Conservation (phyloP, 768 basidiomycete species). For the Mycena sanguinolenta region DNA sequence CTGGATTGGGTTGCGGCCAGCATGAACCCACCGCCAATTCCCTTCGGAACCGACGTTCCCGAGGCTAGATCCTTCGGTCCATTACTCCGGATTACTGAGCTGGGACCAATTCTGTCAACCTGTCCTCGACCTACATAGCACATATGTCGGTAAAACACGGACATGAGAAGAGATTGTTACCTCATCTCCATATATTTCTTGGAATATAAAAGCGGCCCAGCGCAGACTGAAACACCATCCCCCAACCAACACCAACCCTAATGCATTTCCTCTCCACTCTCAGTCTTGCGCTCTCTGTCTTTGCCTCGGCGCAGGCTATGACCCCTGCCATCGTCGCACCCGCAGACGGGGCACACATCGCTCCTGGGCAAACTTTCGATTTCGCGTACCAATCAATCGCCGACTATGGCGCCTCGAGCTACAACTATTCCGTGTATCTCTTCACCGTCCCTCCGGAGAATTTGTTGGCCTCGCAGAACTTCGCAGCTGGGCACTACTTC, state of each 20-base stretch:
- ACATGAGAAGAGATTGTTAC: neutral
- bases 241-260: neutral
- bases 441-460: slow-evolving; percentile 45
- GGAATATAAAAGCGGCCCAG: neutral
- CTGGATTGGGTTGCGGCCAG: neutral
- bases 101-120: neutral
- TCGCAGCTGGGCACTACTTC: slow-evolving; percentile 57
- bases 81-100: neutral
- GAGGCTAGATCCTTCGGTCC: neutral
- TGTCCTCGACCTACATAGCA: neutral
- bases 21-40: neutral
- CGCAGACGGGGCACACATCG: slow-evolving; percentile 47
- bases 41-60: neutral
- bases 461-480: slow-evolving; percentile 43
- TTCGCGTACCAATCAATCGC: slow-evolving; percentile 55
- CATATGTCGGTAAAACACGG: neutral
- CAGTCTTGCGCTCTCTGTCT: neutral
- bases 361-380: slow-evolving; percentile 54
- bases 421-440: slow-evolving; percentile 57
- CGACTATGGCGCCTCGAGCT: slow-evolving; percentile 58
- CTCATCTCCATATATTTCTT: neutral
- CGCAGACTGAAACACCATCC: neutral
- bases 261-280: slow-evolving; percentile 14
- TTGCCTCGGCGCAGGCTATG: neutral
- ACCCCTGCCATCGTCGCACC: slow-evolving; percentile 39